phyloP scores from a whole-genome alignment of 805 yeast species.

The Zygosaccharomyces bisporus region DNA sequence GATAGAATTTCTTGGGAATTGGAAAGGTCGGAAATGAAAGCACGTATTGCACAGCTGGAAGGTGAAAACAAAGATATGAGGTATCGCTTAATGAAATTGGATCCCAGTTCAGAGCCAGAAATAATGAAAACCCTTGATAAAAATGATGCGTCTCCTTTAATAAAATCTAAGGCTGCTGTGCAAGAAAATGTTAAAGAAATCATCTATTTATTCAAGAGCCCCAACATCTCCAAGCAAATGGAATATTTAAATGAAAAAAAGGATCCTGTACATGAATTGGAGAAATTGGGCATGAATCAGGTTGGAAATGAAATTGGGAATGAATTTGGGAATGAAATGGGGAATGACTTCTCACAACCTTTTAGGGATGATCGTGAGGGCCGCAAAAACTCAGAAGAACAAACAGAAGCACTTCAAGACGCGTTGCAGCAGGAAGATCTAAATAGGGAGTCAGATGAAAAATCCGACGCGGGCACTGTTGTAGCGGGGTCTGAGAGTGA shows the following conservation, averaged over 20 bases:
- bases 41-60: slow-evolving; percentile 47
- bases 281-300: slow-evolving; percentile 24
- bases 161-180: slow-evolving; percentile 28
- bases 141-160: slow-evolving; percentile 14
- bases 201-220: slow-evolving; percentile 32
- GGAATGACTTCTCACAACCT: background rate
- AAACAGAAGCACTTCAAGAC: slow-evolving; percentile 6
- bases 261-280: slow-evolving; percentile 26
- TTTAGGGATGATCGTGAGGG: background rate
- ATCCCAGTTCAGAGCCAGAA: background rate
- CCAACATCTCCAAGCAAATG: slow-evolving; percentile 26
- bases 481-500: slow-evolving; percentile 8
- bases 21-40: slow-evolving; percentile 58
- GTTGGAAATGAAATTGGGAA: background rate
- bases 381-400: slow-evolving; percentile 3
- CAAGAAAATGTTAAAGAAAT: slow-evolving; percentile 37
- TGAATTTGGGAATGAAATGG: no score
- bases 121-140: background rate
- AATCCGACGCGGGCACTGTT: slow-evolving; percentile 15
- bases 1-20: slow-evolving; percentile 58
- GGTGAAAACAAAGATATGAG: slow-evolving; percentile 46
- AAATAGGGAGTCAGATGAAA: slow-evolving; percentile 2
- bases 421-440: slow-evolving; percentile 2
- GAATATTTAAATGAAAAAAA: slow-evolving; percentile 24
- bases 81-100: slow-evolving; percentile 18